Conservation (phyloP, 2,329 filamentous ascomycete species). For the Venturia asperata region DNA sequence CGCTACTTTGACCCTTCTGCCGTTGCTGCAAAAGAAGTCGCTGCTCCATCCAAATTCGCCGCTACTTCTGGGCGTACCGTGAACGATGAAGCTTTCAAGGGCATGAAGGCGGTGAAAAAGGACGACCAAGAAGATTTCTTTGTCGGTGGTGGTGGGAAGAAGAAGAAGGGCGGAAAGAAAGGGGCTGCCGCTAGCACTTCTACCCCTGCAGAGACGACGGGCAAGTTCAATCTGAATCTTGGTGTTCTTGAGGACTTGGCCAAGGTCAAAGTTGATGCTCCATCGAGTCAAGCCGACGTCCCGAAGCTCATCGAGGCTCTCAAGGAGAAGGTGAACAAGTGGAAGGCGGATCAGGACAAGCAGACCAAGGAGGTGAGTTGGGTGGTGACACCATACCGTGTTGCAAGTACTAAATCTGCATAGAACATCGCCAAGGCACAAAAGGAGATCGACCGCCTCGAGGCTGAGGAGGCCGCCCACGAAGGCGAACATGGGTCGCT, state of each 20-base stretch:
- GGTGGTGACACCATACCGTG: not conserved
- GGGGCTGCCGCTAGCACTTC: conserved; percentile 39
- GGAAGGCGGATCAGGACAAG: conserved; percentile 82
- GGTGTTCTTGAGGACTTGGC: conserved; percentile 86
- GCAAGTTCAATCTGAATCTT: conserved; percentile 78
- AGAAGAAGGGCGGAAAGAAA: conserved; percentile 63
- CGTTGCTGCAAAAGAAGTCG: conserved; percentile 55
- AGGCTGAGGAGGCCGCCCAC: conserved; percentile 58
- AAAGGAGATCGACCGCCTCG: conserved; percentile 84
- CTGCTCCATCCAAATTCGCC: conserved; percentile 60
- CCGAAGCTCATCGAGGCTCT: conserved; percentile 77
- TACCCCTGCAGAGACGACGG: conserved; percentile 42
- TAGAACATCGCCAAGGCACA: conserved; percentile 96
- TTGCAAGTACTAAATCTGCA: conserved; percentile 21
- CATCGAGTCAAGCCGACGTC: conserved; percentile 78
- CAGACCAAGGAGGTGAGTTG: conserved; percentile 81
- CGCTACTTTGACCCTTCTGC: conserved; percentile 77
- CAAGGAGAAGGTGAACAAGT: conserved; percentile 81
- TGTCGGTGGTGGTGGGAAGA: conserved; percentile 63
- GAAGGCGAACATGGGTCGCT: conserved; percentile 47
- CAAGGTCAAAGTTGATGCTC: conserved; percentile 78
- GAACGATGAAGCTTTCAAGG: conserved; percentile 77
- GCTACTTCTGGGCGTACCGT: conserved; percentile 77
- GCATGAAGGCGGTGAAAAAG: conserved; percentile 76
- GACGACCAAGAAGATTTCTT: conserved; percentile 84